Base-by-base conservation (phyloP, 441 rosid genomes). In the Populus hybrid region DNA sequence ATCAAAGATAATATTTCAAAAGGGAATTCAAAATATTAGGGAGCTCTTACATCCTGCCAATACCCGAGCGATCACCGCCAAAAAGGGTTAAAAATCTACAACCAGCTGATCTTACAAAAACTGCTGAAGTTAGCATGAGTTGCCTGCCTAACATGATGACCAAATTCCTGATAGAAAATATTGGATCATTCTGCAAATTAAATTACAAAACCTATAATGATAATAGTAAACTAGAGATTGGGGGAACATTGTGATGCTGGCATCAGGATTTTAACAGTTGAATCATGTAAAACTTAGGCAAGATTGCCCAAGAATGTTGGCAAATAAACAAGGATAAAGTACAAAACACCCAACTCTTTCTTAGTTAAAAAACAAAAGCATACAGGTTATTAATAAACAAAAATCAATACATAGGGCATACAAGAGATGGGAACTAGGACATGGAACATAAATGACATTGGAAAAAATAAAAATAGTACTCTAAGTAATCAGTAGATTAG, bases 31-130 rank as follows among this genome's bases (percentile, higher is more conserved):
- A 10, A 40, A 40, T 61, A 78, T 74, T 66, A 80, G 82, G 81
- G 82, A 77, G 67, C 78, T 83, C 94, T 92, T 91, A 96, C 99
- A 94, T 90, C 87, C 98, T 81, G 99, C 99, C 87, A 96, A 84
- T 81, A 88, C 91, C 70, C 97, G 90, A 73, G 98, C n/a, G 98
- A 87, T 96, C 99, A 82, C 98, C 98, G 8, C 98, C 98, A 84
- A 96, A 83, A 30, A 98, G 99, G 75, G n/a, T n/a, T 86, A 94
- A 81, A 94, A 96, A 65, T 91, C 98, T 78, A 96, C 90, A 42
- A n/a, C 94, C 98, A 73, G 94, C 96, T 67, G 94, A 87, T 82
- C 84, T 89, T 68, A 96, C 97, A 85, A 96, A 96, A 71, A n/a
- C 83, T 80, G 59, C 82, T 78, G 86, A 96, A 96, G 84, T 96